Base-by-base conservation (phyloP, 306 rosid species). In the Sindora glabra region DNA sequence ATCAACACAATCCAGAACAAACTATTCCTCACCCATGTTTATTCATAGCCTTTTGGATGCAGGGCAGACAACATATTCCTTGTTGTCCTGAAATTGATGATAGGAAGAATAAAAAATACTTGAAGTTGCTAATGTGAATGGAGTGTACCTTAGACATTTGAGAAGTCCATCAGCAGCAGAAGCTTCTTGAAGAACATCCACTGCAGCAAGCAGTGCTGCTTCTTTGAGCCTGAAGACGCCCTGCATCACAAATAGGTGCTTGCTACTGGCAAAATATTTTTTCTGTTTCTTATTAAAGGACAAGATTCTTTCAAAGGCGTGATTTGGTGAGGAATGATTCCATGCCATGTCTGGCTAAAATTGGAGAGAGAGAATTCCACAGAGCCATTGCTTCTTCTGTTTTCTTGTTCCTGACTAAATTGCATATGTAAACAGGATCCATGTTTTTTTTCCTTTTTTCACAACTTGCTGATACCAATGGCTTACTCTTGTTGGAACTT, bases 171-270 rank as follows among this genome's bases (percentile, higher is more conserved):
- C 69, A 18, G 65, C 65, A 6, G 69, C 62, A 17, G 69, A 64
- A 56, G 76, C 73, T 59, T 77, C 82, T 51, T 77, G 69, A 66
- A 77, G 62, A 56, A 74, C 72, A 34, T 77, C 79, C 30, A 44
- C 66, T 17, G 79, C 64, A 57, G 78, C 59, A 72, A 56, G 52
- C 37, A 72, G 9, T 32, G 62, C 67, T 42, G 39, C 65, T 38
- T 72, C 69, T 58, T 29, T 67, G 10, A 63, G 65, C 68, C 58
- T 63, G 26, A 29, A 25, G 11, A 77, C 62, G 36, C 68, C 79
- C 73, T 72, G 62, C 40, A 42, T 42, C 39, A 10, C 8, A 17
- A 37, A 34, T 42, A 17, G 19, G 13, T 18, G 22, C 8, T 30
- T 50, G 25, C 15, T 19, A 33, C 11, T 24, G 10, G 2, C 21